These are phyloP conservation scores for Pyrenula massariospora DNA, from an alignment of 495 filamentous ascomycete genomes.

Conservation along the genomic window DNA sequence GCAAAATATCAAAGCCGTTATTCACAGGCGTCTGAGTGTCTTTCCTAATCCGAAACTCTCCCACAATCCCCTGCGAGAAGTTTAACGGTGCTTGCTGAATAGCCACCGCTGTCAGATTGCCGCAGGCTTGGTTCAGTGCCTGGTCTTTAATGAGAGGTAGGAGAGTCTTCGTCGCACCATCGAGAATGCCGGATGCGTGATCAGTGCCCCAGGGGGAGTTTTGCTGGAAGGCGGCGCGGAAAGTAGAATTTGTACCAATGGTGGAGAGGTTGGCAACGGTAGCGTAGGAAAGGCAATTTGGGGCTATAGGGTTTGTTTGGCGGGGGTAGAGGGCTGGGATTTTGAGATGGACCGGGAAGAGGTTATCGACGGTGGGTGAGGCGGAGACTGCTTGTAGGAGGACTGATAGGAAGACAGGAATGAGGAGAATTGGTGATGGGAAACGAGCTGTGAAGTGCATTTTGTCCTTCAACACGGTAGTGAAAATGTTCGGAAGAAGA, in stretches of 20 bases:
- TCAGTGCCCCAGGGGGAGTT: conserved; percentile 16
- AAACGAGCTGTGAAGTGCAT: neutral
- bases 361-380: too few relatives aligned
- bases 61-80: conserved; percentile 17
- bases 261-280: conserved; percentile 16
- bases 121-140: conserved; percentile 19
- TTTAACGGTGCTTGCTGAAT: conserved; percentile 17
- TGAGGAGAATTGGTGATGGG: neutral
- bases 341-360: neutral
- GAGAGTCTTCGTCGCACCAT: conserved; percentile 13
- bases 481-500: too few relatives aligned
- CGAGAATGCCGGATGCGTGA: conserved; percentile 13
- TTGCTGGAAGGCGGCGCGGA: conserved; percentile 19
- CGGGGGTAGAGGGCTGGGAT: neutral
- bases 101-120: conserved; percentile 18
- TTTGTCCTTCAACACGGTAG: too few relatives aligned
- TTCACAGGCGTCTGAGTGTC: neutral
- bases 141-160: conserved; percentile 16
- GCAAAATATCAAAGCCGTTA: neutral
- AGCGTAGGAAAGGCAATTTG: conserved; percentile 18
- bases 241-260: conserved; percentile 21
- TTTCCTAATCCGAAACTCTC: neutral
- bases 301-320: neutral
- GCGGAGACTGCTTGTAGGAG: too few relatives aligned
- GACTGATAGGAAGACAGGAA: neutral